Evolutionary conservation across 1,139 yeast species (phyloP).

Genomic region (Petasospora fabianii): DNA sequence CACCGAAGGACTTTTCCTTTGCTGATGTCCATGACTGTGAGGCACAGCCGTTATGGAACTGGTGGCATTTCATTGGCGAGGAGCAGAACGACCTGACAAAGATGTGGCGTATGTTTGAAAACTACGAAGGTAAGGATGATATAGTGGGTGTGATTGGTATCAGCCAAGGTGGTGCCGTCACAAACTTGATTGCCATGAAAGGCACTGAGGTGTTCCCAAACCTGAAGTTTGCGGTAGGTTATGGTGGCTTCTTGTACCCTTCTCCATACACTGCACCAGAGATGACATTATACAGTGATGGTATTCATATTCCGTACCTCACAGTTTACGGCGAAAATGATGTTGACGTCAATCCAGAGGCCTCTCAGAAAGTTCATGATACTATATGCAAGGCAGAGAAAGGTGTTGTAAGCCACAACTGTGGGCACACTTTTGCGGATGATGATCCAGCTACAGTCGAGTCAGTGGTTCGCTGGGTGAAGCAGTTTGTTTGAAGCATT

Average conservation of each 20-base stretch:
- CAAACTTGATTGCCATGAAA: conserved; percentile 5
- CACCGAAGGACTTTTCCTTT: conserved; percentile 12
- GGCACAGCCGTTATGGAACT: conserved; percentile 5
- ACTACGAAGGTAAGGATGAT: background rate
- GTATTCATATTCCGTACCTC: conserved; percentile 9
- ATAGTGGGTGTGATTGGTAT: conserved; percentile 16
- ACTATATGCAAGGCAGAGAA: conserved; percentile 1
- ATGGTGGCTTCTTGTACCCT: conserved; percentile 12
- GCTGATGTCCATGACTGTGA: conserved; percentile 11
- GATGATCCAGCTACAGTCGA: conserved; percentile 5
- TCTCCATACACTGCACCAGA: conserved; percentile 5
- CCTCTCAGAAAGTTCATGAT: conserved; percentile 4
- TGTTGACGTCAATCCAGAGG: conserved; percentile 5
- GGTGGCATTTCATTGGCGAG: conserved; percentile 14
- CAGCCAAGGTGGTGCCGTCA: conserved; percentile 14
- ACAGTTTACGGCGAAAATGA: conserved; percentile 13
- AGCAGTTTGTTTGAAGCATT: background rate
- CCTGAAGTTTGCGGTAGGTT: conserved; percentile 12
- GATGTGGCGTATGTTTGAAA: background rate
- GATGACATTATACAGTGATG: conserved; percentile 3
- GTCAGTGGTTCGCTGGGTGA: conserved; percentile 9
- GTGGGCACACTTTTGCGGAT: conserved; percentile 17
- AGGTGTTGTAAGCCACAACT: conserved; percentile 4
- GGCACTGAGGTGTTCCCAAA: conserved; percentile 7
- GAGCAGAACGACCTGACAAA: background rate